Percentiles rank a stretch among this genome's conserved stretches.
These are phyloP conservation scores for Linderina pennispora DNA, from an alignment of 192 early-diverging fungal genomes.

Conservation along the genomic window DNA sequence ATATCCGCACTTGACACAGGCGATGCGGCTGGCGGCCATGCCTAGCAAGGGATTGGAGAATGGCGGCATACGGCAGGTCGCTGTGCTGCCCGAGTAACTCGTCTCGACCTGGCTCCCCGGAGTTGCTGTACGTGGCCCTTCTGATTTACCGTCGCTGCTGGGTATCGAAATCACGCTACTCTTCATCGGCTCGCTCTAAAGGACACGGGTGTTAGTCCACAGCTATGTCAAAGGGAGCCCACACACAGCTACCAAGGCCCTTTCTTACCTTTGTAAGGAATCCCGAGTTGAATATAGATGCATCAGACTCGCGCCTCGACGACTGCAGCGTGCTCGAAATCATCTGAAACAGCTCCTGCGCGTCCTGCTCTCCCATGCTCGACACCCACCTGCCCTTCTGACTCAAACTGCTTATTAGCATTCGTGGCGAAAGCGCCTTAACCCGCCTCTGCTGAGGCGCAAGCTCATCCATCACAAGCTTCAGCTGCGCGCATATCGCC, in stretches of 20 bases:
- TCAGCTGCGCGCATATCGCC: conserved; percentile 21
- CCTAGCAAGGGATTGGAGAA: conserved; percentile 41
- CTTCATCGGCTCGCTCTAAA: conserved; percentile 11
- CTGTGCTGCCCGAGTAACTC: neutral
- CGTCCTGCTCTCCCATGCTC: conserved; percentile 54
- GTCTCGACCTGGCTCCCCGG: neutral
- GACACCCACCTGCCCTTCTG: conserved; percentile 49
- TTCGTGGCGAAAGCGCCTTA: conserved; percentile 33
- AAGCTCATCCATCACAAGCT: conserved; percentile 26
- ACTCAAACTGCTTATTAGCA: conserved; percentile 45
- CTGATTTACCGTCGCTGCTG: neutral
- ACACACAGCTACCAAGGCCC: too few species aligned
- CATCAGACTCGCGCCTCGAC: conserved; percentile 15
- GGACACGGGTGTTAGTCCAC: too few species aligned
- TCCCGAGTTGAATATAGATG: conserved; percentile 28
- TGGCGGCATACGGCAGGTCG: conserved; percentile 13
- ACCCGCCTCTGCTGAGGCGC: conserved; percentile 17
- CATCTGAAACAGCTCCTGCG: conserved; percentile 59
- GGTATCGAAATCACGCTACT: conserved; percentile 19
- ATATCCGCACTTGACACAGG: conserved; percentile 65
- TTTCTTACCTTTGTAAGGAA: conserved; percentile 11
- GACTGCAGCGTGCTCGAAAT: conserved; percentile 39
- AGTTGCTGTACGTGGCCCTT: too few species aligned
- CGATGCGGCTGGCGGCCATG: conserved; percentile 62
- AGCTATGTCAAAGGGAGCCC: too few species aligned